Percentiles rank a stretch among this genome's conserved stretches.
Conservation (phyloP, 345 rosid species). For the Aethionema arabicum region DNA sequence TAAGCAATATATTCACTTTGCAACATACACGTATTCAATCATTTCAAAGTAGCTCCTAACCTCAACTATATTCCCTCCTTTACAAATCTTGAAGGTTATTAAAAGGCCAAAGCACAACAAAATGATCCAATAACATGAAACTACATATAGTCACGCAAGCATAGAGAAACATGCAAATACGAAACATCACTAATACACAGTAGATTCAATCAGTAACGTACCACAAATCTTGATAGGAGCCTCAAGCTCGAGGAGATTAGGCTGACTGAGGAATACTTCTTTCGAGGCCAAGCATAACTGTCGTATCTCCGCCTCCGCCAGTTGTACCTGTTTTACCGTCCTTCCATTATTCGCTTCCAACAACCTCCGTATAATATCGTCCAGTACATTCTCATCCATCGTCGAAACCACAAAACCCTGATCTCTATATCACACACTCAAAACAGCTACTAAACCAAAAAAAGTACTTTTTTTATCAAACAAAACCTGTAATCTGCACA, state of each 20-base stretch:
- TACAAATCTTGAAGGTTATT: not conserved
- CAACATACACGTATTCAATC: not conserved
- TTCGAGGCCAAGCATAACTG: conserved; percentile 31
- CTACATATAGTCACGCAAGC: not conserved
- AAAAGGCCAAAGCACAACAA: conserved; percentile 3
- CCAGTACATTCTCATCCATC: conserved; percentile 25
- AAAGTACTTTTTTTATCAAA: not conserved
- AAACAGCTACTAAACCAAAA: not conserved
- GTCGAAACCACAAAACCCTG: conserved; percentile 1
- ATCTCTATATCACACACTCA: not conserved
- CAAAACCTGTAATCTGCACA: not conserved
- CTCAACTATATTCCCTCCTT: not conserved
- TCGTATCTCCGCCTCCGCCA: conserved; percentile 31
- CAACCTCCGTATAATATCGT: conserved; percentile 33
- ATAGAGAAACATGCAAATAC: not conserved
- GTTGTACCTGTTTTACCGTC: conserved; percentile 20
- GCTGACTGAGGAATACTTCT: conserved; percentile 39
- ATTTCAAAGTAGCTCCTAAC: not conserved
- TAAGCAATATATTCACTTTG: not conserved
- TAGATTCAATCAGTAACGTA: not conserved
- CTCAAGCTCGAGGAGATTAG: conserved; percentile 41
- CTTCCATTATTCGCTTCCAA: conserved; percentile 26
- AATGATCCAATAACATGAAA: not conserved
- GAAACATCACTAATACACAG: not conserved
- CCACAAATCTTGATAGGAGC: conserved; percentile 42